phyloP scores from a whole-genome alignment of 1,284 basidiomycete species.

The Inonotus obliquus region DNA sequence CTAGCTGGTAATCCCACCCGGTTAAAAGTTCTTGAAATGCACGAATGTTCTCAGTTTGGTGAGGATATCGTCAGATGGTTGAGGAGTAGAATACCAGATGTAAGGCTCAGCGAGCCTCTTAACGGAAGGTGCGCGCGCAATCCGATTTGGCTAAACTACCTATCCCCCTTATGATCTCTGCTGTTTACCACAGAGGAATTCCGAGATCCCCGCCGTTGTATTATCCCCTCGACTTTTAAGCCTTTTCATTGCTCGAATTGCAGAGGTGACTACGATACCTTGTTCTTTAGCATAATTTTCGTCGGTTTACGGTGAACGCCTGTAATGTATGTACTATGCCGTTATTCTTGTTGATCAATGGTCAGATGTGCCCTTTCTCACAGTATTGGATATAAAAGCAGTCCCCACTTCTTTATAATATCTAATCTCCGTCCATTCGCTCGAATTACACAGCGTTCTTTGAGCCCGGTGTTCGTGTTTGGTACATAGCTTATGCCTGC shows the following conservation, averaged over 20 bases:
- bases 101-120: conserved; percentile 51
- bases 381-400: too few relatives aligned
- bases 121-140: background rate
- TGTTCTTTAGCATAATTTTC: too few relatives aligned
- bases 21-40: conserved; percentile 53
- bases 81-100: conserved; percentile 50
- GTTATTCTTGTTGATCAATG: too few relatives aligned
- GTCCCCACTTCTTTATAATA: too few relatives aligned
- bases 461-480: too few relatives aligned
- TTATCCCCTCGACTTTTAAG: conserved; percentile 5
- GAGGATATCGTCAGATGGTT: conserved; percentile 64
- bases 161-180: background rate
- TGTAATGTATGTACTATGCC: too few relatives aligned
- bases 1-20: conserved; percentile 22
- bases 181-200: background rate
- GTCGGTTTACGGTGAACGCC: too few relatives aligned
- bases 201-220: conserved; percentile 7
- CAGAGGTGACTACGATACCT: background rate
- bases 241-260: background rate
- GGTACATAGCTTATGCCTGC: too few relatives aligned
- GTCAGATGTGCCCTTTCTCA: too few relatives aligned
- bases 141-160: background rate
- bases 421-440: too few relatives aligned
- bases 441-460: too few relatives aligned
- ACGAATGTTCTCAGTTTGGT: conserved; percentile 57